Percentiles rank a stretch among this genome's conserved stretches.
These are phyloP conservation scores for Naegleria lovaniensis DNA, from an alignment of 208 protist genomes.

Conservation along the genomic window DNA sequence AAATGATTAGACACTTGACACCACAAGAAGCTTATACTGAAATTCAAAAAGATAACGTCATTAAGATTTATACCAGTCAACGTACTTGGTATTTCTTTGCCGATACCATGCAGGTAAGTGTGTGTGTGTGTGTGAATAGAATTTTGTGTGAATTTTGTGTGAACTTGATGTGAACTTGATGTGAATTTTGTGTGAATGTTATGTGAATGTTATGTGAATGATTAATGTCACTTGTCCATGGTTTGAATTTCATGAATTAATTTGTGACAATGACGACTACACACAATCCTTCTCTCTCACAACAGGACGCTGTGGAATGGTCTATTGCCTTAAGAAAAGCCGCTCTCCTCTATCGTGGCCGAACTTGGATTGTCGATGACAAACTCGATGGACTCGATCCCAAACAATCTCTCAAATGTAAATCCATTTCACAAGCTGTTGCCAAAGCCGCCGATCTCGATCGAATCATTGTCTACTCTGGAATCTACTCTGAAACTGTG, in stretches of 20 bases:
- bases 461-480: neutral
- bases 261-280: no score
- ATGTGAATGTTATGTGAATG: no score
- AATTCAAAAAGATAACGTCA: neutral
- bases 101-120: neutral
- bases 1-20: neutral
- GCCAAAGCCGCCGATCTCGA: neutral
- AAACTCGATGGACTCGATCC: no score
- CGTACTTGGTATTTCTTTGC: neutral
- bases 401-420: neutral
- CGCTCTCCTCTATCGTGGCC: neutral
- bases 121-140: no score
- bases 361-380: neutral
- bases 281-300: no score
- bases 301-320: constrained; percentile 7
- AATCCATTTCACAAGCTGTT: neutral
- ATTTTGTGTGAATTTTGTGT: no score
- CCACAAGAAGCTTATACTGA: neutral
- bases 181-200: no score
- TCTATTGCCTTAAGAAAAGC: constrained; percentile 22
- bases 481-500: neutral
- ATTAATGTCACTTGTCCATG: no score
- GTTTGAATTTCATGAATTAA: no score
- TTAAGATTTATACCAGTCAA: neutral
- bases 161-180: no score